Base-by-base conservation (phyloP, 768 basidiomycete species). In the Russula sp. region DNA sequence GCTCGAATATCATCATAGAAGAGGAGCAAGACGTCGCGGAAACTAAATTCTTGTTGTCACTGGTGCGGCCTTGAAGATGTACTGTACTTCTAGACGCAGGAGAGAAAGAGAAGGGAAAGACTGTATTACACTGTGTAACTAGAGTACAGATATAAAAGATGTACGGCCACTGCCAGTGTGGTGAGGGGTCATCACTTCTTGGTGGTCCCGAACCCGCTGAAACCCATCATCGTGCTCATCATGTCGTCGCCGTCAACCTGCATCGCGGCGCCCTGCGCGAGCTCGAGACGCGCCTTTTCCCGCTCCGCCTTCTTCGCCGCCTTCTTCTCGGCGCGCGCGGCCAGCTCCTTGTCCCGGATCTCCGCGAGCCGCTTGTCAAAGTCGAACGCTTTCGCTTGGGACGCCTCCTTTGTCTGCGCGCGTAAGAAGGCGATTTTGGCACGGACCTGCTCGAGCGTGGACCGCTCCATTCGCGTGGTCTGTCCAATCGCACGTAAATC, bases 401-500 rank as follows among this genome's bases (percentile, higher is more conserved):
- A 85, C 8, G 87, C 86, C 47, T 89, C 86, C 65, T 86, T 88
- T 2, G 95, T 95, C 74, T 86, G 87, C 73, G 91, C 94, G 14
- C 96, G 86, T 35, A 99, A 78, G 42, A 82, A 77, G 0, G 91
- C 91, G 75, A 99, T 98, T 63, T 90, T 86, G 6, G 87, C 87
- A 50, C 93, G 90, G 57, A 99, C 97, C 76, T 99, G 93, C 67
- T 87, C 86, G 18, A 98, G 76, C 0, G 95, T 95, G 2, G 97
- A 98, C 18, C 94, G 84, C 70, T 86, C 87, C 59, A 97, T 79
- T 59, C 87, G 88, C 20, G 96, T 99, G 2, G 93, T 93, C 77
- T 98, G 97, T n/a, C 97, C 97, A n/a, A 98, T 70, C 31, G 80
- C 83, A 47, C 94, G 87, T 55, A 99, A 79, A 79, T 99, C 97